These are phyloP conservation scores for Diaporthe vexans DNA, from an alignment of 2,329 filamentous ascomycete genomes.

Conservation along the genomic window DNA sequence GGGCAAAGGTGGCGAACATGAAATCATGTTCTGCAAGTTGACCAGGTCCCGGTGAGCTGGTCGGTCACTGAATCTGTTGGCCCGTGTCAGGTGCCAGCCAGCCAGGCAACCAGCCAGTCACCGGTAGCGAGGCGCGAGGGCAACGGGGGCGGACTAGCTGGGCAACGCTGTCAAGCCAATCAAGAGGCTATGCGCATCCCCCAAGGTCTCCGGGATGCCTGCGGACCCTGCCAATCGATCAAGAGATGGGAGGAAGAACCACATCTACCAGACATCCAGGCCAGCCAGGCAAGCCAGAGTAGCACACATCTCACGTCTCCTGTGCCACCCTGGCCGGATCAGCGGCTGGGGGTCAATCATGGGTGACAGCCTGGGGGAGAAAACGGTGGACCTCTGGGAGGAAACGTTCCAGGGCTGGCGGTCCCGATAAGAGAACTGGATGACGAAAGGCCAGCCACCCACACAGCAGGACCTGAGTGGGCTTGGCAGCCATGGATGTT, in stretches of 20 bases:
- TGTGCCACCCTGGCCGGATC: conserved; percentile 32
- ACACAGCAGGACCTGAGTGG: background rate
- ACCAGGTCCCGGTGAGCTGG: background rate
- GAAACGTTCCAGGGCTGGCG: conserved; percentile 28
- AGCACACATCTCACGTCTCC: conserved; percentile 26
- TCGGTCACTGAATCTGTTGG: conserved; percentile 18
- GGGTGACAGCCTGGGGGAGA: conserved; percentile 14
- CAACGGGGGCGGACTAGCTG: background rate
- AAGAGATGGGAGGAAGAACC: conserved; percentile 12
- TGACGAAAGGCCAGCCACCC: conserved; percentile 31
- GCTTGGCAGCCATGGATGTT: conserved; percentile 21
- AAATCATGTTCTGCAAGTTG: conserved; percentile 18
- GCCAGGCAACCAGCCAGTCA: conserved; percentile 13
- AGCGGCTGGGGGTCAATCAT: conserved; percentile 23
- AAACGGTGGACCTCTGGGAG: conserved; percentile 30
- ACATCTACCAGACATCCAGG: background rate
- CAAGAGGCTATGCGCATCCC: conserved; percentile 16
- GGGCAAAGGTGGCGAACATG: conserved; percentile 20
- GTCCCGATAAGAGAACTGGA: conserved; percentile 28
- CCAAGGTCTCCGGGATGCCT: conserved; percentile 27
- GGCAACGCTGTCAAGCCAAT: conserved; percentile 15
- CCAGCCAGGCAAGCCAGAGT: background rate
- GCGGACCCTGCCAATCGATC: conserved; percentile 35
- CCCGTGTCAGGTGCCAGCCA: conserved; percentile 7
- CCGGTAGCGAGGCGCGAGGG: conserved; percentile 25